Evolutionary conservation across 1,139 yeast genomes (phyloP), one percentile per base, ranked within the genome.

Genomic region (Debaryomycetaceae sp.): DNA sequence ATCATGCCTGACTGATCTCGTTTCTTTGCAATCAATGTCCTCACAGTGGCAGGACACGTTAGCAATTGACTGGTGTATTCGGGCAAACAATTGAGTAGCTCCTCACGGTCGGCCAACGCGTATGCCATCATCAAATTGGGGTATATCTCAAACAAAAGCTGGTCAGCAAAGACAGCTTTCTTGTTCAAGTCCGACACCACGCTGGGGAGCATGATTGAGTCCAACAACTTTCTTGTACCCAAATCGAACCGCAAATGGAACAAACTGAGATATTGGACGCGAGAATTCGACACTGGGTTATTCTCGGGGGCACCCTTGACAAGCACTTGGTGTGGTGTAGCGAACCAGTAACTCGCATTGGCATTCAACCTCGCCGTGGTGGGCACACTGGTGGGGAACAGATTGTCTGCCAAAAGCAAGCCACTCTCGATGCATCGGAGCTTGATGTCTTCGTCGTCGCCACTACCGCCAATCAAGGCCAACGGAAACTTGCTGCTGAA

Each of bases 21-120:
- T 6, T 7, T n/a, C 21, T 12, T n/a, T 20, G 15, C 7, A 10
- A 28, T 15, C 15, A 11, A n/a, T n/a, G n/a, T 16, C 7, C 23
- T 19, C 8, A 77, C 69, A 21, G 77, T 72, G 6, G 71, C 67
- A 1, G 84, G 84, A 42, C 84, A 77, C 0, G 83, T 76, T 48
- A 78, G 76, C 12, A 81, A 55, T 44, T 83, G 93, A 3, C 75
- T 63, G 6, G 79, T 58, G 23, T 79, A 66, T 29, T 79, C 79
- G 20, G 61, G 52, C 29, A 79, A 41, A 4, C 75, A 58, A 27
- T 75, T 74, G 23, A 78, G 52, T 37, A 70, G 74, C 38, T 82
- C 83, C 49, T 83, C 91, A 36, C 89, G 61, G 46, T 83, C 93
- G 18, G 69, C 51, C 13, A 55, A 48, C 4, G 77, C 72, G 36